Evolutionary conservation across 139 green algal species (phyloP).

Genomic region (Yamagishiella unicocca): DNA sequence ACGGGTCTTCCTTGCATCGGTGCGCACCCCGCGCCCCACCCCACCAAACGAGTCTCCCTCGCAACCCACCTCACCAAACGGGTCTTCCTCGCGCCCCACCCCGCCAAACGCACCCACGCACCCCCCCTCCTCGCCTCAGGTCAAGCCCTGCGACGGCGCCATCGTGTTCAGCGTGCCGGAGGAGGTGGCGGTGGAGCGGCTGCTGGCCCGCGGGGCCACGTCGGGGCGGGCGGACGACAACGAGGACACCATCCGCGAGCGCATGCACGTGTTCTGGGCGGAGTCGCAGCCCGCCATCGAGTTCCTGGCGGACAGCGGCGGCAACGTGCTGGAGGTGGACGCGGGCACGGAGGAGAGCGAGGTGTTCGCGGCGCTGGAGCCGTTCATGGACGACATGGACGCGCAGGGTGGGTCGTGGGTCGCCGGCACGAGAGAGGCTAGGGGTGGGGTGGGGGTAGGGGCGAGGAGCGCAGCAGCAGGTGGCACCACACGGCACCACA

Average conservation of each 20-base stretch:
- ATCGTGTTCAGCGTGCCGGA: constrained; percentile 55
- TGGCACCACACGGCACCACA: too few relatives aligned
- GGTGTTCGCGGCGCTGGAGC: constrained; percentile 47
- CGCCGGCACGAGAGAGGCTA: too few relatives aligned
- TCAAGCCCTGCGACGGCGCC: constrained; percentile 44
- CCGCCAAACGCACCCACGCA: not conserved
- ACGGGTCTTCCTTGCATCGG: too few relatives aligned
- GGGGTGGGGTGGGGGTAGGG: not conserved
- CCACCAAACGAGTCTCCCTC: too few relatives aligned
- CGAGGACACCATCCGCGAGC: constrained; percentile 76
- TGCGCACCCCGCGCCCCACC: too few relatives aligned
- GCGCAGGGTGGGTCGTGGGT: constrained; percentile 40
- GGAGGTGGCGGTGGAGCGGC: constrained; percentile 68
- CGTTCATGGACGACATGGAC: constrained; percentile 56
- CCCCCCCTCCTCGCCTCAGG: not conserved
- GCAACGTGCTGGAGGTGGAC: constrained; percentile 54
- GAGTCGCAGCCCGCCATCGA: constrained; percentile 65
- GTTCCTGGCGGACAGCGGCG: constrained; percentile 39
- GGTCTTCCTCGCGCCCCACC: not conserved
- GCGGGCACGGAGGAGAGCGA: constrained; percentile 29
- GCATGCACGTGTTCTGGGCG: constrained; percentile 65
- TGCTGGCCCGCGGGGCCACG: constrained; percentile 68
- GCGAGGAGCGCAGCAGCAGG: too few relatives aligned
- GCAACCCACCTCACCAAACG: too few relatives aligned
- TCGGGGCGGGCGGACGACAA: constrained; percentile 80